Percentiles rank a stretch among this genome's conserved stretches.
Conservation (phyloP, 2,329 filamentous ascomycete species). For the Helotiales sp. region DNA sequence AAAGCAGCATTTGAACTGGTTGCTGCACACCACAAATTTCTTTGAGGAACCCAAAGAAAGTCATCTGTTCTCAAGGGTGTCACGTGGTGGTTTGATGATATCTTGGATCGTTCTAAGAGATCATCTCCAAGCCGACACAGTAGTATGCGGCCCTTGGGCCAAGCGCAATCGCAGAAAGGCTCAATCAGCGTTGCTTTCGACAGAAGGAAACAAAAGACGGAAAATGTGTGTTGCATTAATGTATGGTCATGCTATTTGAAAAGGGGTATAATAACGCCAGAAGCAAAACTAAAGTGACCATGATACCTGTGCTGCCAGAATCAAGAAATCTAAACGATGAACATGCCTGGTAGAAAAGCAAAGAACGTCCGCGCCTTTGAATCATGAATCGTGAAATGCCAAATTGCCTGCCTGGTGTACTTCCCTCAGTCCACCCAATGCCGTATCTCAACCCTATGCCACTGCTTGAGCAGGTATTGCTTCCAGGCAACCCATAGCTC, state of each 20-base stretch:
- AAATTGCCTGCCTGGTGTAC: background rate
- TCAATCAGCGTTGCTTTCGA: too few species aligned
- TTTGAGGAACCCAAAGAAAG: too few species aligned
- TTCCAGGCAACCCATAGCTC: background rate
- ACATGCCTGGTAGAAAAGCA: background rate
- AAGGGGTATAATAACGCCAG: slow-evolving; percentile 16
- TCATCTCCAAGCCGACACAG: too few species aligned
- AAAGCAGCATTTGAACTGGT: too few species aligned
- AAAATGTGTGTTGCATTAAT: background rate
- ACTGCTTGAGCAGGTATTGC: background rate
- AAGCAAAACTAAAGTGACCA: background rate
- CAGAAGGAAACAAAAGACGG: background rate
- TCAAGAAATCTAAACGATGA: background rate
- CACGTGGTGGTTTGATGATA: too few species aligned
- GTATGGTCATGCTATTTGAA: background rate
- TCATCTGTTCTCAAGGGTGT: too few species aligned
- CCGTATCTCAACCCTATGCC: background rate
- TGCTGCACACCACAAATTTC: too few species aligned
- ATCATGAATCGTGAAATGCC: background rate
- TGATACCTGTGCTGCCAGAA: background rate
- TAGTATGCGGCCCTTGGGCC: too few species aligned
- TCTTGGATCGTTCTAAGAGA: too few species aligned
- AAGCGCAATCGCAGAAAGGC: too few species aligned
- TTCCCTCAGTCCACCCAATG: background rate
- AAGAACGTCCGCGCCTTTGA: background rate